phyloP scores from a whole-genome alignment of 805 yeast genomes.

The Candida hungchunana region DNA sequence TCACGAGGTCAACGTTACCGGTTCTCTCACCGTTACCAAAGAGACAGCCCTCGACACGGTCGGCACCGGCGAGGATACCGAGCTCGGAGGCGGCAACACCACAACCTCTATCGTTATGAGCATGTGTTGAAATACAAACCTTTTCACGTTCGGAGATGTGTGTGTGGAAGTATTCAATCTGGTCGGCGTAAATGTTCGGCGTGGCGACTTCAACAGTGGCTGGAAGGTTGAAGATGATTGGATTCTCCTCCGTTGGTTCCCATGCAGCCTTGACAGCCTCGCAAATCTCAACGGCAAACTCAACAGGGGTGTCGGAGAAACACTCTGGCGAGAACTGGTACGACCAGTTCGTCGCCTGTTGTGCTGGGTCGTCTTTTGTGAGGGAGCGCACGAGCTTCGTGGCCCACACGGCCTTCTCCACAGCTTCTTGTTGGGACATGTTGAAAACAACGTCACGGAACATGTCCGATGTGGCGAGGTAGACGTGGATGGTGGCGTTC shows the following conservation, averaged over 20 bases:
- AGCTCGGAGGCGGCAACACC: conserved; percentile 81
- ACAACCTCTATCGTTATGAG: conserved; percentile 80
- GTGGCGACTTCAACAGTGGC: conserved; percentile 77
- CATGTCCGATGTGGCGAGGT: conserved; percentile 70
- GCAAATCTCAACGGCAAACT: conserved; percentile 70
- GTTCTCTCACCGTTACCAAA: conserved; percentile 86
- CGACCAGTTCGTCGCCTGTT: conserved; percentile 61
- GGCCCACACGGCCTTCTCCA: conserved; percentile 65
- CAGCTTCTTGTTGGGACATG: conserved; percentile 65
- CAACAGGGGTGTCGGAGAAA: conserved; percentile 70
- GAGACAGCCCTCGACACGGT: conserved; percentile 78
- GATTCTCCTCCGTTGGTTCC: conserved; percentile 73
- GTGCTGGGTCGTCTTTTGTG: conserved; percentile 69
- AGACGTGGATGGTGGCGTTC: conserved; percentile 66
- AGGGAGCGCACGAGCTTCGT: conserved; percentile 62
- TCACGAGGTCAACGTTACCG: conserved; percentile 75
- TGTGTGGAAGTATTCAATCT: conserved; percentile 67
- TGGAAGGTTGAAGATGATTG: conserved; percentile 74
- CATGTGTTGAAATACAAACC: conserved; percentile 64
- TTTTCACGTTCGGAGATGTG: conserved; percentile 70
- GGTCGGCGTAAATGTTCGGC: conserved; percentile 78
- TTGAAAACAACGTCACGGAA: conserved; percentile 74
- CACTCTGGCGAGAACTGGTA: conserved; percentile 78
- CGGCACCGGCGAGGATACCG: conserved; percentile 79
- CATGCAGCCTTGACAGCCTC: conserved; percentile 76